A percentile compares a stretch with the other conserved stretches of the same genome.
phyloP scores from a whole-genome alignment of 805 yeast species.

The Kuraishia capsulata region DNA sequence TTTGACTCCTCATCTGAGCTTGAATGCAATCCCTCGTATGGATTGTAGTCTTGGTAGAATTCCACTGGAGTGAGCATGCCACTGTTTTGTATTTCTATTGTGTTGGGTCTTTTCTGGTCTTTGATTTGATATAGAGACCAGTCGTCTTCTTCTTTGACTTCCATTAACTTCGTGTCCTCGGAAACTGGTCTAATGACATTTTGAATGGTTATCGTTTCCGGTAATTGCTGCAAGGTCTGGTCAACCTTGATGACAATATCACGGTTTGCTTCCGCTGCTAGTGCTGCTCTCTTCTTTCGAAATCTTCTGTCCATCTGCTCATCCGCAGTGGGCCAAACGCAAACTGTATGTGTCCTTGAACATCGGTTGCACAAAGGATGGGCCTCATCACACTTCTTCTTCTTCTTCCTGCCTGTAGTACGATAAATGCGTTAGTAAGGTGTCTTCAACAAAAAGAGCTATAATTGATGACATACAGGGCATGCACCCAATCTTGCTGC shows the following conservation, averaged over 20 bases:
- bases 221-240: background rate
- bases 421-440: too few species aligned
- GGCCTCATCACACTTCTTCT: constrained; percentile 7
- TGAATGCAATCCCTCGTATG: background rate
- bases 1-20: too few species aligned
- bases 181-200: background rate
- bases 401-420: constrained; percentile 3
- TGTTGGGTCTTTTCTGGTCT: too few species aligned
- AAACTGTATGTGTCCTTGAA: background rate
- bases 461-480: background rate
- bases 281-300: background rate
- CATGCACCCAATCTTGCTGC: background rate
- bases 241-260: constrained; percentile 2
- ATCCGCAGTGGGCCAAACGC: constrained; percentile 5
- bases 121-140: background rate
- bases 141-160: background rate
- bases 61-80: background rate
- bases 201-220: background rate
- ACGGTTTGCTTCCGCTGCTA: background rate
- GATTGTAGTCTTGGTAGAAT: background rate
- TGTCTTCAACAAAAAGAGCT: background rate
- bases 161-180: background rate
- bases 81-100: too few species aligned
- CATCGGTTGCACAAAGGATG: constrained; percentile 6
- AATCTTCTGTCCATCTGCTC: constrained; percentile 3